Evolutionary conservation across 2,329 filamentous ascomycete species (phyloP), one percentile per base, ranked within the genome.

Genomic region (Pestalotiopsis sp.): DNA sequence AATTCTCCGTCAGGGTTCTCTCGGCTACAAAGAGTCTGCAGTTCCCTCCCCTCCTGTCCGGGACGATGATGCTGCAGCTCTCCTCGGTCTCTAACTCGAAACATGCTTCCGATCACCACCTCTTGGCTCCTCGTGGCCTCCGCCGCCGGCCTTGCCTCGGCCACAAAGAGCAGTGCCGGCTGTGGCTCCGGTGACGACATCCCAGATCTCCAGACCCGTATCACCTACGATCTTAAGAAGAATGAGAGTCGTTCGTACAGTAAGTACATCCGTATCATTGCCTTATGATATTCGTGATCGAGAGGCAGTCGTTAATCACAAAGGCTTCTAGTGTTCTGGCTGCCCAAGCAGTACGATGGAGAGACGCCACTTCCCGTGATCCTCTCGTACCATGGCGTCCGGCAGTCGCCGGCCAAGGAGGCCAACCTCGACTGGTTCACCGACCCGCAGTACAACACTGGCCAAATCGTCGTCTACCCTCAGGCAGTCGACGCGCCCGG

Each of bases 361-460:
- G 74, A 77, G 61, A 78, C 66, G 1, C 77, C 81, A 2, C 74
- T 79, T 0, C 79, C 83, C 0, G 67, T 87, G 36, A 83, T 86
- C 45, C 76, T 87, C 41, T 85, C 85, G 41, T 86, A 82, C 71
- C 84, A 86, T 68, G 85, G 84, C 4, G 78, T 80, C 4, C 73
- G 71, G 20, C 78, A 80, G 64, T 75, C 77, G 38, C 78, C 79
- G 52, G 71, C 75, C 52, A 76, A 78, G 9, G 79, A 85, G 70
- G 80, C 83, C 70, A 68, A 73, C 3, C 77, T 85, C 2, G 82
- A 83, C 7, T 79, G 82, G 60, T 85, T 86, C 72, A 83, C 81
- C 40, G 82, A 84, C 64, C 74, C 80, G 14, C 73, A 75, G 0
- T 80, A 80, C 69, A 85, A 84, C 38, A 79, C 81, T 11, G 68